These are phyloP conservation scores for Flueggea neowawraea DNA, from an alignment of 441 rosid genomes.

Conservation along the genomic window DNA sequence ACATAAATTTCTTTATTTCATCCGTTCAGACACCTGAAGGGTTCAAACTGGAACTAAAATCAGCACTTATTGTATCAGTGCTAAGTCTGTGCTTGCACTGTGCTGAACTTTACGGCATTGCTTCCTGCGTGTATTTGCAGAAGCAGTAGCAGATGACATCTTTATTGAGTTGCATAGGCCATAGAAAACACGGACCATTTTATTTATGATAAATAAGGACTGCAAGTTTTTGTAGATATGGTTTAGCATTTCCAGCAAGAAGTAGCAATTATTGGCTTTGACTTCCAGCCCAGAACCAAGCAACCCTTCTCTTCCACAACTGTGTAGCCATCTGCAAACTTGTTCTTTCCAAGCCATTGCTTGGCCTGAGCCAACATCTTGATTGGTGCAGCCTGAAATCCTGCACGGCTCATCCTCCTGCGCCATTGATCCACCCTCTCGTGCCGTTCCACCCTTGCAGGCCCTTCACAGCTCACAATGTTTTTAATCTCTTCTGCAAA, in stretches of 20 bases:
- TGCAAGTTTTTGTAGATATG: background rate
- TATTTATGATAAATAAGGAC: no score
- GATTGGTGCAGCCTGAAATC: constrained; percentile 55
- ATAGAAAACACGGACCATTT: background rate
- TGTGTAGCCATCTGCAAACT: constrained; percentile 44
- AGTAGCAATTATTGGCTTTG: constrained; percentile 52
- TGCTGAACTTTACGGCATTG: background rate
- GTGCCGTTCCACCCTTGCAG: constrained; percentile 49
- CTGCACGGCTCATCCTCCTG: constrained; percentile 70
- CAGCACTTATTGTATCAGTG: constrained; percentile 2
- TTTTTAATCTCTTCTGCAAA: constrained; percentile 67
- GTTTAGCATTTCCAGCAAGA: constrained; percentile 66
- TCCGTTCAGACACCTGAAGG: constrained; percentile 20
- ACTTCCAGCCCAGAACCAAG: constrained; percentile 63
- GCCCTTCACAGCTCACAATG: constrained; percentile 63
- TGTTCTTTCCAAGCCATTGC: constrained; percentile 47
- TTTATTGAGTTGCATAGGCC: background rate
- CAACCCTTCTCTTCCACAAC: constrained; percentile 64
- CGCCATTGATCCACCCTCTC: constrained; percentile 69
- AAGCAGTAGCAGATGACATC: background rate
- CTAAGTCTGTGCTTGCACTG: constrained; percentile 15
- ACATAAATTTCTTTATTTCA: constrained; percentile 18
- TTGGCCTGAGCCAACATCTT: constrained; percentile 49
- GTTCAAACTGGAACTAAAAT: background rate
- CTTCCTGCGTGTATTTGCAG: no score